Evolutionary conservation across 192 early-diverging fungal genomes (phyloP), one percentile per base, ranked within the genome.

Genomic region (Powellomyces hirtus): DNA sequence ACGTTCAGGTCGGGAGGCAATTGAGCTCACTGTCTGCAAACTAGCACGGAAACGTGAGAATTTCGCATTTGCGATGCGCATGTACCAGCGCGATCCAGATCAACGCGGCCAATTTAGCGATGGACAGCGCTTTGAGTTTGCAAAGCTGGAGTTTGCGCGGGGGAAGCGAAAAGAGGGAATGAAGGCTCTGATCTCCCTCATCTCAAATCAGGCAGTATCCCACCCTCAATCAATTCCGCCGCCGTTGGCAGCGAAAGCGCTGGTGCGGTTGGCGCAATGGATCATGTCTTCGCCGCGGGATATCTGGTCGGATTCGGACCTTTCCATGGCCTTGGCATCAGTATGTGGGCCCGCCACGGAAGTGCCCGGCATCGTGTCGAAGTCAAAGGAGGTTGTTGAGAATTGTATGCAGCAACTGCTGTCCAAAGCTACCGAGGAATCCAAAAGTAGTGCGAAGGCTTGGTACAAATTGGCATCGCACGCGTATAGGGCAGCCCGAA

Each of bases 381-480:
- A n/a, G n/a, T n/a, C n/a, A n/a, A n/a, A n/a, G n/a, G n/a, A n/a
- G n/a, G n/a, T n/a, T n/a, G n/a, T n/a, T n/a, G n/a, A n/a, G n/a
- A n/a, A n/a, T n/a, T n/a, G n/a, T n/a, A n/a, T 14, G 4, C 53
- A 76, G 30, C 36, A 42, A 24, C 85, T 76, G 50, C 72, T 88
- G 16, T 45, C 52, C 8, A 68, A 66, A 30, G 81, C 84, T 0
- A 79, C 81, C 16, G 66, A 68, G 27, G 42, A 71, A 16, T 70
- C 76, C 16, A 57, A 74, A 5, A 60, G 59, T 18, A 70, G 70
- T 65, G 44, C 63, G 3, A 88, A 88, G 71, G 78, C 82, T 6
- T 90, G 90, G 90, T 86, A 86, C 38, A 60, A 76, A 2, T 84
- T 80, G 63, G 89, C 80, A 26, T 73, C 77, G 14, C 83, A 84